Evolutionary conservation across 2,329 filamentous ascomycete species (phyloP).

Genomic region (Colletotrichum zoysiae): DNA sequence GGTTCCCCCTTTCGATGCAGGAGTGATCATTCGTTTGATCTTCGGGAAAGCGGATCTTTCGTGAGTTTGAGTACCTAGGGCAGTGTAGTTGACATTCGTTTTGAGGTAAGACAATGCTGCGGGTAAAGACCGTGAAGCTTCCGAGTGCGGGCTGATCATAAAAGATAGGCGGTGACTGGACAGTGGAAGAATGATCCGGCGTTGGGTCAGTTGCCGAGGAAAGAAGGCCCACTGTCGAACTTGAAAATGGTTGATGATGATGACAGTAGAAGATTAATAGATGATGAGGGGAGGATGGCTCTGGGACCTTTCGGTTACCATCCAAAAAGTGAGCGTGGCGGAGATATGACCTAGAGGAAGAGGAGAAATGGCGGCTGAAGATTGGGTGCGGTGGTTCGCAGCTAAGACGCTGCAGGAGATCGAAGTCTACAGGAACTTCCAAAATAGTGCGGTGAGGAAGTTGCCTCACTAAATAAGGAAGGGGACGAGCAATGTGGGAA

Average conservation of each 20-base stretch:
- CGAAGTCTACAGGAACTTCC: background rate
- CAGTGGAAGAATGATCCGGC: background rate
- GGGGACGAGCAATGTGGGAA: background rate
- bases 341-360: background rate
- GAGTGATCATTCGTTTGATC: background rate
- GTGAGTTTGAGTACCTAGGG: background rate
- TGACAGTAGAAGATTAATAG: background rate
- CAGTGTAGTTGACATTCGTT: background rate
- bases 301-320: constrained; percentile 13
- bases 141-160: background rate
- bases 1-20: background rate
- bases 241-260: background rate
- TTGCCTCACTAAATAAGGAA: constrained; percentile 4
- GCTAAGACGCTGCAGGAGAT: background rate
- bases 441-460: background rate
- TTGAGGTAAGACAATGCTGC: background rate
- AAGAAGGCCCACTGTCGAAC: background rate
- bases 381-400: too few relatives aligned
- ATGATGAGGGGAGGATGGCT: background rate
- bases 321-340: constrained; percentile 14
- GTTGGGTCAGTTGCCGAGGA: background rate
- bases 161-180: constrained; percentile 1
- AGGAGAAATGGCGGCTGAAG: background rate
- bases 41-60: background rate
- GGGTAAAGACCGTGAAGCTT: background rate